A percentile compares a stretch with the other conserved stretches of the same genome.
Evolutionary conservation across 164 flowering plant species (phyloP).

Genomic region (Dillenia suffruticosa): DNA sequence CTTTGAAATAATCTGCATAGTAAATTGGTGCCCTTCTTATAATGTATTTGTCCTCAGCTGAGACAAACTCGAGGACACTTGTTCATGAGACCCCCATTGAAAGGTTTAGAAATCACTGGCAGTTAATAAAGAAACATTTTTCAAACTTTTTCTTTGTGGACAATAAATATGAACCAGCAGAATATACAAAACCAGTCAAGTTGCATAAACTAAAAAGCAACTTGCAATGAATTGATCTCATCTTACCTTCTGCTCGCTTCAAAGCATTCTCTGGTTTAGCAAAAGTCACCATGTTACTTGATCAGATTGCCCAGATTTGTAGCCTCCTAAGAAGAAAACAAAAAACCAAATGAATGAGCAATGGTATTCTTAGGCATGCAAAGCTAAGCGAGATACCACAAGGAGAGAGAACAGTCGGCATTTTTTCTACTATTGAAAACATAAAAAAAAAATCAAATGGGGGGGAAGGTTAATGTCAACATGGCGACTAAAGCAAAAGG

Average conservation of each 20-base stretch:
- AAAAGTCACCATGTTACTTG: slow-evolving; percentile 36
- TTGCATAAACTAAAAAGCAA: background rate
- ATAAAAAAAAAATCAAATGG: too few relatives aligned
- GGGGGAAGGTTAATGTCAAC: too few relatives aligned
- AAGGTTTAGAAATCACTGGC: background rate
- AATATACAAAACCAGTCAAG: background rate
- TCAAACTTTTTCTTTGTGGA: background rate
- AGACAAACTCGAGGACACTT: background rate
- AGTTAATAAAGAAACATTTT: background rate
- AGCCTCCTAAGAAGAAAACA: background rate
- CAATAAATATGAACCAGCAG: background rate
- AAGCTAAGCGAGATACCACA: too few relatives aligned
- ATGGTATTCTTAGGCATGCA: too few relatives aligned
- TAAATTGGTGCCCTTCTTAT: too few relatives aligned
- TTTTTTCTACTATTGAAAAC: too few relatives aligned
- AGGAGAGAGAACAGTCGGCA: too few relatives aligned
- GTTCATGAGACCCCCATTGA: background rate
- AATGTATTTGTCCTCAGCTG: too few relatives aligned
- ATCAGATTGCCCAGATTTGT: background rate
- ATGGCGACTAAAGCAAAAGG: too few relatives aligned
- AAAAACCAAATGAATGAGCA: background rate
- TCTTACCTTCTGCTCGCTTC: slow-evolving; percentile 59
- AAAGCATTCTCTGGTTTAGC: slow-evolving; percentile 63
- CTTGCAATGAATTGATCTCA: too few relatives aligned
- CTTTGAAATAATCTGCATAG: too few relatives aligned